Percentiles rank a stretch among this genome's conserved stretches.
Evolutionary conservation across 1,284 basidiomycete genomes (phyloP).

Genomic region (Afroboletus lepidellus): DNA sequence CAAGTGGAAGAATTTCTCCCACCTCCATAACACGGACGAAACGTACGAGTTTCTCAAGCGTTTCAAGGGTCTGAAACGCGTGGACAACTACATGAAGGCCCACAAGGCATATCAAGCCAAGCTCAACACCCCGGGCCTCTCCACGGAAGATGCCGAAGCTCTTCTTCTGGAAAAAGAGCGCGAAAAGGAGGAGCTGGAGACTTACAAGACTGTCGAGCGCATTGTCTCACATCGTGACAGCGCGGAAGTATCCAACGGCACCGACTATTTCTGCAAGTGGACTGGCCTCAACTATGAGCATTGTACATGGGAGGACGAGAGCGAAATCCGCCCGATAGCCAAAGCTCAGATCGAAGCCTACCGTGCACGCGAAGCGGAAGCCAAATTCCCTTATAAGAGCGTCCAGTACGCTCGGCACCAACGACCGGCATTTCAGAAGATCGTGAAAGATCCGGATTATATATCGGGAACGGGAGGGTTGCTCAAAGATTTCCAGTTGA

Average conservation of each 20-base stretch:
- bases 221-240: constrained; percentile 83
- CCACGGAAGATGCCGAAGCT: constrained; percentile 88
- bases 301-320: constrained; percentile 92
- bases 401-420: constrained; percentile 63
- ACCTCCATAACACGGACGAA: constrained; percentile 96
- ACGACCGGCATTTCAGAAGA: constrained; percentile 84
- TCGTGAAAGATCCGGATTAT: constrained; percentile 90
- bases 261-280: constrained; percentile 99
- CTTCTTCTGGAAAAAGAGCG: constrained; percentile 89
- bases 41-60: constrained; percentile 93
- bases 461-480: constrained; percentile 75
- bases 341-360: constrained; percentile 81
- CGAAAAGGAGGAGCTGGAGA: constrained; percentile 86
- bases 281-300: constrained; percentile 91
- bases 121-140: constrained; percentile 65
- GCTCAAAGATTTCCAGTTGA: constrained; percentile 98
- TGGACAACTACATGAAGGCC: constrained; percentile 98
- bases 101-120: constrained; percentile 75
- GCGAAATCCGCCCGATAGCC: constrained; percentile 76
- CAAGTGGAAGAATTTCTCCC: constrained; percentile 95
- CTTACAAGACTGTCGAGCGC: constrained; percentile 90
- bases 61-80: constrained; percentile 92
- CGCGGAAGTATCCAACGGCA: constrained; percentile 50
- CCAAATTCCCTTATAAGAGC: constrained; percentile 88
- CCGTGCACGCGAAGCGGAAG: constrained; percentile 74